A percentile compares a stretch with the other conserved stretches of the same genome.
Conservation (phyloP, 371 early-diverging fungal genomes). For the Neoconidiobolus thromboides region DNA sequence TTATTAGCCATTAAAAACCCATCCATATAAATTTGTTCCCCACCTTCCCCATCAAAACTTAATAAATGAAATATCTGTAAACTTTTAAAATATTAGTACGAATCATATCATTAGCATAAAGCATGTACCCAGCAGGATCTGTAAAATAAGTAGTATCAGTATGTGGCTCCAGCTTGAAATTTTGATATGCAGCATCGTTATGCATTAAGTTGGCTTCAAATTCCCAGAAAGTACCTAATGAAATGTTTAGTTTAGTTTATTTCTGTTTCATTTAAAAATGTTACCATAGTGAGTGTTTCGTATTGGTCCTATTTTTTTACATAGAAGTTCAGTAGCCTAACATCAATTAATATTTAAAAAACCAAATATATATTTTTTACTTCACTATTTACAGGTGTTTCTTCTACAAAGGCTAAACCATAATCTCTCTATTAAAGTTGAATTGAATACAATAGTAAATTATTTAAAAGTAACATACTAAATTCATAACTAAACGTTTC, state of each 20-base stretch:
- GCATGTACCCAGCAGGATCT: slow-evolving; percentile 53
- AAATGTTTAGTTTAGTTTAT: no score
- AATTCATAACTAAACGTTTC: slow-evolving; percentile 16
- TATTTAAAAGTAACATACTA: background rate
- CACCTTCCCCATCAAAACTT: slow-evolving; percentile 51
- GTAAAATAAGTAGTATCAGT: slow-evolving; percentile 88
- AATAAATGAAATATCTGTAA: slow-evolving; percentile 76
- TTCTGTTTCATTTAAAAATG: background rate
- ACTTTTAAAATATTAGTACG: background rate
- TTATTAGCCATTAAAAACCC: slow-evolving; percentile 53
- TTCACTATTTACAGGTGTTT: slow-evolving; percentile 41
- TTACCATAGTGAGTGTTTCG: slow-evolving; percentile 66
- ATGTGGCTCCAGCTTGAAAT: slow-evolving; percentile 54
- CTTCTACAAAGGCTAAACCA: slow-evolving; percentile 61
- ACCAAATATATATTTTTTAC: slow-evolving; percentile 10
- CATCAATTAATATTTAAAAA: background rate
- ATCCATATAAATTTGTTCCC: slow-evolving; percentile 65
- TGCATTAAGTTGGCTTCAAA: slow-evolving; percentile 61
- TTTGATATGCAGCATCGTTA: slow-evolving; percentile 78
- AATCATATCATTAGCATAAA: background rate
- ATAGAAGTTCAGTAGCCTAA: slow-evolving; percentile 33
- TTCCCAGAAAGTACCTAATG: slow-evolving; percentile 48
- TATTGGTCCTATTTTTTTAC: slow-evolving; percentile 46
- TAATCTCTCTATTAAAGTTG: slow-evolving; percentile 22
- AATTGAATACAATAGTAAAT: background rate